phyloP scores from a whole-genome alignment of 305 asterid genomes.

The Lippia alba region DNA sequence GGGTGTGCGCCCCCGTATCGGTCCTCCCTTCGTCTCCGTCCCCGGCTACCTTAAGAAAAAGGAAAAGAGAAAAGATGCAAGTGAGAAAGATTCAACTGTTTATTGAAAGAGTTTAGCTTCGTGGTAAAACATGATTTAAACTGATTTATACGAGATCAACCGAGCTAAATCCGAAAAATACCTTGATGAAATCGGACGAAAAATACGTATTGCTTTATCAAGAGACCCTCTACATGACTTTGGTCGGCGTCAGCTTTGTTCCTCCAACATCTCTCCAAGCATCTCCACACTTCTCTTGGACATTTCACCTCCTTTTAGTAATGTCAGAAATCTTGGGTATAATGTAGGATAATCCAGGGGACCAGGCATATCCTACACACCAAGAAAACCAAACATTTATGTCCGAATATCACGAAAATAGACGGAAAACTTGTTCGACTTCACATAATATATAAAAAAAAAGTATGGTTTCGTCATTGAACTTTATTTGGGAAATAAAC shows the following conservation, averaged over 20 bases:
- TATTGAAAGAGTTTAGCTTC: background rate
- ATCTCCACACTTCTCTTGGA: constrained; percentile 81
- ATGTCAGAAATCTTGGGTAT: constrained; percentile 78
- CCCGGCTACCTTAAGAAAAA: too few relatives aligned
- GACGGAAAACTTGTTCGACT: constrained; percentile 19
- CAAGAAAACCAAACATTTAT: constrained; percentile 20
- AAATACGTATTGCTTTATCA: constrained; percentile 9
- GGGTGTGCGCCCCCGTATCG: too few relatives aligned
- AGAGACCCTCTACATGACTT: constrained; percentile 31
- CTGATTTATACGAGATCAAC: background rate
- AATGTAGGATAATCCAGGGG: constrained; percentile 58
- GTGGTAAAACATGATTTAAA: background rate
- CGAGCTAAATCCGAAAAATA: constrained; percentile 13
- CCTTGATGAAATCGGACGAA: constrained; percentile 30
- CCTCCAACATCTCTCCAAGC: constrained; percentile 94
- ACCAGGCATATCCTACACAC: constrained; percentile 63
- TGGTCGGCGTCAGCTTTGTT: constrained; percentile 54
- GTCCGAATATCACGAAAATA: constrained; percentile 8
- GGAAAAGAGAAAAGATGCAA: background rate
- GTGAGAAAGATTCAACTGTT: constrained; percentile 8
- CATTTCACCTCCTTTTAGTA: constrained; percentile 81
- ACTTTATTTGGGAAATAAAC: constrained; percentile 17
- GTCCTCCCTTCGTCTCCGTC: too few relatives aligned
- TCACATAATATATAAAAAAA: background rate
- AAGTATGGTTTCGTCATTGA: constrained; percentile 6